These are phyloP conservation scores for Taphrina pruni DNA, from an alignment of 1,139 yeast genomes.

Conservation along the genomic window DNA sequence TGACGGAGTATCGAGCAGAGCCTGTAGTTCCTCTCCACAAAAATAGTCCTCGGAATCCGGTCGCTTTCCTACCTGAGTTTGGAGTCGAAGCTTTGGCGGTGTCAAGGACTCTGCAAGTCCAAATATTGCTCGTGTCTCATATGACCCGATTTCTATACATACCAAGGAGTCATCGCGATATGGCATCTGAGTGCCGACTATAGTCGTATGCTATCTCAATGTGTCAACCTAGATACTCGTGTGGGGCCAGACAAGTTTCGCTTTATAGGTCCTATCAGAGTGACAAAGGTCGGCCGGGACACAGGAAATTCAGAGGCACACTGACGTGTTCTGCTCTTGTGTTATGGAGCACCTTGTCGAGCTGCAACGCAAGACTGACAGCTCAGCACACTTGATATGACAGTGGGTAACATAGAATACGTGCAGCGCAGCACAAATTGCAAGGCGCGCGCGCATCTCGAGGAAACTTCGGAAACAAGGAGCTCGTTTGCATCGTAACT, in stretches of 20 bases:
- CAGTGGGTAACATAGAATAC: not conserved
- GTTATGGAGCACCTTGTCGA: no score
- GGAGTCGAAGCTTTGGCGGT: slow-evolving; percentile 40
- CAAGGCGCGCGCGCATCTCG: slow-evolving; percentile 9
- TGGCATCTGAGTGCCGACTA: slow-evolving; percentile 5
- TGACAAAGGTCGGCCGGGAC: no score
- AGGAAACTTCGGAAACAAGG: not conserved
- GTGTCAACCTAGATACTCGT: not conserved
- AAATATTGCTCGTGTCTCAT: slow-evolving; percentile 39
- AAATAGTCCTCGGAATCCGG: slow-evolving; percentile 15
- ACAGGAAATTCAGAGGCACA: no score
- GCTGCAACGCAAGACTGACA: no score
- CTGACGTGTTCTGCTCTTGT: no score
- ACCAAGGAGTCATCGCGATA: slow-evolving; percentile 37
- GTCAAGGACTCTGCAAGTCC: slow-evolving; percentile 44
- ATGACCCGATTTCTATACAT: slow-evolving; percentile 45
- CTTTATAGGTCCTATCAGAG: no score
- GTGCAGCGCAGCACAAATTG: not conserved
- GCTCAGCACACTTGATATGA: not conserved
- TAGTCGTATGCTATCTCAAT: not conserved
- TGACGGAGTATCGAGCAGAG: not conserved
- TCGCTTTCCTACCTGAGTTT: slow-evolving; percentile 16
- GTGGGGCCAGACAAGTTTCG: slow-evolving; percentile 7
- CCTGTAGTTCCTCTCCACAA: slow-evolving; percentile 21
- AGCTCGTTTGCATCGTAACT: not conserved